A percentile compares a stretch with the other conserved stretches of the same genome.
These are phyloP conservation scores for Calonectria ilicicola DNA, from an alignment of 2,329 filamentous ascomycete species.

Conservation along the genomic window DNA sequence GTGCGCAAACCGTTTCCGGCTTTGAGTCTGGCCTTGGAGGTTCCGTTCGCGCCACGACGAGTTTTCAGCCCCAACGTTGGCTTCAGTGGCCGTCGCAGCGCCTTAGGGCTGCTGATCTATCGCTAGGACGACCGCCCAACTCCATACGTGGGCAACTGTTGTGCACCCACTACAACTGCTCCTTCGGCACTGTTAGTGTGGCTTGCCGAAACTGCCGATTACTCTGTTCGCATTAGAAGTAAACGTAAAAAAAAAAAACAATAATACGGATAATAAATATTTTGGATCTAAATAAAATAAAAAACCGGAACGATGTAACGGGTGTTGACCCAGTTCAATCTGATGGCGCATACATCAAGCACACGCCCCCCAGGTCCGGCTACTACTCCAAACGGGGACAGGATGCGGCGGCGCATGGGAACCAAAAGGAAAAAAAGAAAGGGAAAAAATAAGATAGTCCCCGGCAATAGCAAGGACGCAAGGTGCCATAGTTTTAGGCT, in stretches of 20 bases:
- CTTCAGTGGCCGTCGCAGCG: not conserved
- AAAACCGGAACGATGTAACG: conserved; percentile 14
- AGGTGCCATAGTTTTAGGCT: not conserved
- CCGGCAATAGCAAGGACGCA: not conserved
- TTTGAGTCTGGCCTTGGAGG: not conserved
- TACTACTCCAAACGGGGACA: not conserved
- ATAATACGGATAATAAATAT: no score
- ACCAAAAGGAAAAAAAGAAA: not conserved
- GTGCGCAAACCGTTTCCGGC: not conserved
- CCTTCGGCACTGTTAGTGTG: not conserved
- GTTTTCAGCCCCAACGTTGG: not conserved
- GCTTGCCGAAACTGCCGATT: not conserved
- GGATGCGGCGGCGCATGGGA: not conserved
- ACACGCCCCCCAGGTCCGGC: conserved; percentile 3
- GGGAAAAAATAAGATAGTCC: not conserved
- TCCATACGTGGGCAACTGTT: not conserved
- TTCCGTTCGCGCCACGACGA: not conserved
- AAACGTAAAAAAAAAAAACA: not conserved
- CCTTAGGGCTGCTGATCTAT: not conserved
- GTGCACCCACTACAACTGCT: not conserved
- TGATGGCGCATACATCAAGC: not conserved
- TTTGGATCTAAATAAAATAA: not conserved
- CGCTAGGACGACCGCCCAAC: not conserved
- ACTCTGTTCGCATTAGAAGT: not conserved
- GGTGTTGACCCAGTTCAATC: conserved; percentile 9